Base-by-base conservation (phyloP, 2,329 filamentous ascomycete species). In the Chaetothyriales sp. region DNA sequence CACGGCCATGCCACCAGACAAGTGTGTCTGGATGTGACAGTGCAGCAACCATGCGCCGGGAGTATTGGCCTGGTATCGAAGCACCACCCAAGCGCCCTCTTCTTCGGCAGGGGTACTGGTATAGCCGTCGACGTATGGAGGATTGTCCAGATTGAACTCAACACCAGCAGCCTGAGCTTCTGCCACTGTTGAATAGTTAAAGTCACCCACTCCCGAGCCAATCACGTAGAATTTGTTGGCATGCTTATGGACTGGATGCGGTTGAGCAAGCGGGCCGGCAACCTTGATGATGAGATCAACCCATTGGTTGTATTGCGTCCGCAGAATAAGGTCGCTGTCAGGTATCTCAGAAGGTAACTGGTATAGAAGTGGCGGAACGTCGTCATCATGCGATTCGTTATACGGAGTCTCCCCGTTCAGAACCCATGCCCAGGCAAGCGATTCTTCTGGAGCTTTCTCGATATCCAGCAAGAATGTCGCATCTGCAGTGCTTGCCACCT, bases 221-320 rank as follows among this genome's bases (percentile, higher is more conserved):
- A 83, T 70, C 18, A 74, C 65, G 59, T 72, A 82, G 66, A 76
- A 78, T 61, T 79, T 80, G 59, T 75, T 78, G 46, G 75, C 74
- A 64, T 83, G 80, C 67, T 82, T 82, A 70, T 83, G 80, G 49
- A 83, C 76, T 0, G 78, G 76, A 54, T 83, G 80, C 8, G 75
- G 68, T 3, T 74, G 77, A 59, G 78, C 75, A 6, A 74, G 66
- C 2, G 65, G 64, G 2, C 61, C 61, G n/a, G 63, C 61, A 1
- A 73, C 65, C 29, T 70, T 64, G 53, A 79, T 68, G 56, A 81
- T 67, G n/a, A 80, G 60, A 59, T 81, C 78, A 8, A 81, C 67
- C 77, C 77, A 80, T 1, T 72, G 69, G 56, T 67, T 64, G 53
- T 73, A 69, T 20, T 56, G 59, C 6, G 74, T 77, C 5, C 66